phyloP scores from a whole-genome alignment of 2,329 filamentous ascomycete species.

The Aspergillus piperis region DNA sequence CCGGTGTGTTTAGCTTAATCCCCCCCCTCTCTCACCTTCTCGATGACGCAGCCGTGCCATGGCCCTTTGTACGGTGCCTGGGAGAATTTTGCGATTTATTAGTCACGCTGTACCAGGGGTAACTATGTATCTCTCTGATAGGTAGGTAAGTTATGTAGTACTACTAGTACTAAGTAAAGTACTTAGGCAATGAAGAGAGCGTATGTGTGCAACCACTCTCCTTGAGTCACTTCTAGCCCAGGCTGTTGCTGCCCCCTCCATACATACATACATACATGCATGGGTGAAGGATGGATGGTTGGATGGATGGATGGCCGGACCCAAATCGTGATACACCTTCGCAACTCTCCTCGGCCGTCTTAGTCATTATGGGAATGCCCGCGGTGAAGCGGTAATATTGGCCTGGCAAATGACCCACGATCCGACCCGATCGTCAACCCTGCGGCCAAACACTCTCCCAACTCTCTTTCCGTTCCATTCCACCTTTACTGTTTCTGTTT shows the following conservation, averaged over 20 bases:
- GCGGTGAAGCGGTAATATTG: not conserved
- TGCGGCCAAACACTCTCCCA: conserved; percentile 8
- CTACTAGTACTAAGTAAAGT: too few relatives aligned
- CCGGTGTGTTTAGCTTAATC: not conserved
- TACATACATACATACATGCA: too few relatives aligned
- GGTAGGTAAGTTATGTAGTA: too few relatives aligned
- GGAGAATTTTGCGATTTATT: not conserved
- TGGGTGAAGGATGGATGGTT: not conserved
- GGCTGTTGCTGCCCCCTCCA: not conserved
- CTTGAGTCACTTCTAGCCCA: not conserved
- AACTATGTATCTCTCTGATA: not conserved
- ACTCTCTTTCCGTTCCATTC: not conserved
- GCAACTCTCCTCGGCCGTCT: not conserved
- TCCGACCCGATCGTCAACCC: conserved; percentile 22
- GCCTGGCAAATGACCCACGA: conserved; percentile 13
- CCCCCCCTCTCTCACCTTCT: not conserved
- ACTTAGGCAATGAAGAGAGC: too few relatives aligned
- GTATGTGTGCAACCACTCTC: too few relatives aligned
- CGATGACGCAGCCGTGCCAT: not conserved
- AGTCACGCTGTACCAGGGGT: not conserved
- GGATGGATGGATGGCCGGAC: too few relatives aligned
- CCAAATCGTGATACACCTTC: not conserved
- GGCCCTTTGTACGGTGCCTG: not conserved
- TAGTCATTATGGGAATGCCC: conserved; percentile 8
- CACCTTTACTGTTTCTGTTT: too few relatives aligned